Percentiles rank a stretch among this genome's conserved stretches.
Conservation (phyloP, 1,139 yeast species). For the Hansenula lynferdii region DNA sequence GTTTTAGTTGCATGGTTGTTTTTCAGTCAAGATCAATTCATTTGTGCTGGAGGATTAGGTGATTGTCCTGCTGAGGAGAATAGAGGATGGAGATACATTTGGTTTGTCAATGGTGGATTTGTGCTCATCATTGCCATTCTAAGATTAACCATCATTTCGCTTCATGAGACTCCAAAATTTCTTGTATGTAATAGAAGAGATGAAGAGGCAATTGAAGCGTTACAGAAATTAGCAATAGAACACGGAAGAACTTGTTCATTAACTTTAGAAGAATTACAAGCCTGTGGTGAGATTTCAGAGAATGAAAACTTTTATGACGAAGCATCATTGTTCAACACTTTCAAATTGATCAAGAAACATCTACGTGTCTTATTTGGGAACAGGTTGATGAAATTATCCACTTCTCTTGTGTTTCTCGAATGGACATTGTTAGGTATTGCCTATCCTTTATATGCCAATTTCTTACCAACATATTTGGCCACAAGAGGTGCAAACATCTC, state of each 20-base stretch:
- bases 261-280: constrained; percentile 39
- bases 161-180: constrained; percentile 48
- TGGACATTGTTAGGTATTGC: constrained; percentile 50
- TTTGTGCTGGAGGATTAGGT: constrained; percentile 21
- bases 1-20: constrained; percentile 44
- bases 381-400: constrained; percentile 35
- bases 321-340: constrained; percentile 13
- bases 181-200: constrained; percentile 41
- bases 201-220: constrained; percentile 37
- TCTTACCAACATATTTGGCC: constrained; percentile 43
- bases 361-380: constrained; percentile 34
- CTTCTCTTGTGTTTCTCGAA: constrained; percentile 36
- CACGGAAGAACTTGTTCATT: constrained; percentile 39
- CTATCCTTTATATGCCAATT: constrained; percentile 46
- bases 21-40: constrained; percentile 11
- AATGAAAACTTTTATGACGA: constrained; percentile 8
- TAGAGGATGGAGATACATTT: constrained; percentile 49
- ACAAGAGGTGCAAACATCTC: constrained; percentile 42
- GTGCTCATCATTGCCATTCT: constrained; percentile 38
- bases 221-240: constrained; percentile 36
- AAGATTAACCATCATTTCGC: constrained; percentile 37
- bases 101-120: constrained; percentile 43
- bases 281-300: constrained; percentile 35
- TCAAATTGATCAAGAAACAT: constrained; percentile 22
- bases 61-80: constrained; percentile 37